Conservation (phyloP, 2,329 filamentous ascomycete genomes). For the Ophiostoma quercus region DNA sequence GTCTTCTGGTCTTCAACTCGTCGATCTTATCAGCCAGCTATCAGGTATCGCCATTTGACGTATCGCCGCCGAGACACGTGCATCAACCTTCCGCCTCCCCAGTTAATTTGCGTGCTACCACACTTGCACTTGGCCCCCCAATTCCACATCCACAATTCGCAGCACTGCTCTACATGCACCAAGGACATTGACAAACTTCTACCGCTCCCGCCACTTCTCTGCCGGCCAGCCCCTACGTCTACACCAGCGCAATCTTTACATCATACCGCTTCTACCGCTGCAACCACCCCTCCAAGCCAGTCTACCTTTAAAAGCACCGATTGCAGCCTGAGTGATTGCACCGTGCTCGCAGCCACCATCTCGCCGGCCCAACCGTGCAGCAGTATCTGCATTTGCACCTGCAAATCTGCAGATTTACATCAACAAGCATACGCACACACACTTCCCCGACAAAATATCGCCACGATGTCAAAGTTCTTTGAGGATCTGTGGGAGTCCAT, state of each 20-base stretch:
- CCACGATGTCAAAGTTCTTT: slow-evolving; percentile 56
- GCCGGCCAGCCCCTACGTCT: not conserved
- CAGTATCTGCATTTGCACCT: not conserved
- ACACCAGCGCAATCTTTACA: not conserved
- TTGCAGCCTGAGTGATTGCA: slow-evolving; percentile 4
- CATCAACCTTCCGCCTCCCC: slow-evolving; percentile 6
- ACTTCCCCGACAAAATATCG: no score
- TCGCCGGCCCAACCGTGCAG: not conserved
- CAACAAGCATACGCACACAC: not conserved
- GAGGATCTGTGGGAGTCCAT: slow-evolving; percentile 83
- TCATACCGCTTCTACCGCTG: slow-evolving; percentile 12
- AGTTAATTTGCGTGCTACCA: slow-evolving; percentile 1
- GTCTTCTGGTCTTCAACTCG: not conserved
- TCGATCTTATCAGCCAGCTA: not conserved
- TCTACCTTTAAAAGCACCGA: not conserved
- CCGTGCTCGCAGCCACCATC: not conserved
- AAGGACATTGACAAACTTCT: not conserved
- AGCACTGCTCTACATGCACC: not conserved
- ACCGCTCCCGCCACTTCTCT: not conserved
- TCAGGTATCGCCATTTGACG: not conserved
- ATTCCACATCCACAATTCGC: not conserved
- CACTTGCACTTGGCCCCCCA: not conserved
- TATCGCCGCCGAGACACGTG: slow-evolving; percentile 6
- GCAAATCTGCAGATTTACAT: not conserved
- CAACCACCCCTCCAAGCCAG: slow-evolving; percentile 10